Evolutionary conservation across 2,329 filamentous ascomycete species (phyloP).

Genomic region (Venturia carpophila): DNA sequence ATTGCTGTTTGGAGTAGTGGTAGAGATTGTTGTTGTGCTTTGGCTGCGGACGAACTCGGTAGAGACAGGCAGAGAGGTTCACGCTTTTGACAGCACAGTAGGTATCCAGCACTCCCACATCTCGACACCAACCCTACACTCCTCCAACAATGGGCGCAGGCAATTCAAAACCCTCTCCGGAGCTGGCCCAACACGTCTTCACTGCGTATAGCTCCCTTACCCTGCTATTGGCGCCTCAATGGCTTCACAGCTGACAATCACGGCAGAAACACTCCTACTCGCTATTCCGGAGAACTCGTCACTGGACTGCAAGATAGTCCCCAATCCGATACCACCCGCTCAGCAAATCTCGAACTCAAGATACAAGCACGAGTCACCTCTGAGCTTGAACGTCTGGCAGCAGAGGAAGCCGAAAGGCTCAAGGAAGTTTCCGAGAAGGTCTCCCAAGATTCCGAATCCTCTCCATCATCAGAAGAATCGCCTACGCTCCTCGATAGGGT

Average conservation of each 20-base stretch:
- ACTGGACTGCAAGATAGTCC: slow-evolving; percentile 59
- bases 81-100: background rate
- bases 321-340: slow-evolving; percentile 80
- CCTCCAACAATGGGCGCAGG: slow-evolving; percentile 50
- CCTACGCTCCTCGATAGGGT: slow-evolving; percentile 31
- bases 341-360: slow-evolving; percentile 74
- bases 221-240: background rate
- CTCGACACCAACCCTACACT: background rate
- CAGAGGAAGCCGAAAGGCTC: slow-evolving; percentile 60
- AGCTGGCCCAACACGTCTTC: slow-evolving; percentile 53
- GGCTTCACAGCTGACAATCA: slow-evolving; percentile 7
- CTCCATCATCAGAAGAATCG: slow-evolving; percentile 11
- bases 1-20: background rate
- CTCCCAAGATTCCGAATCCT: slow-evolving; percentile 40
- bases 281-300: slow-evolving; percentile 73
- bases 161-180: slow-evolving; percentile 51
- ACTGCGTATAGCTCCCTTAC: slow-evolving; percentile 42
- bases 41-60: background rate
- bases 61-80: background rate
- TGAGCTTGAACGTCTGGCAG: slow-evolving; percentile 74
- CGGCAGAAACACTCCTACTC: slow-evolving; percentile 52
- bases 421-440: slow-evolving; percentile 61
- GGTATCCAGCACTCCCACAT: background rate
- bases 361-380: slow-evolving; percentile 79
- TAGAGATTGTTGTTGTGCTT: background rate